Conservation (phyloP, 1,139 yeast species). For the Pichia terricola region DNA sequence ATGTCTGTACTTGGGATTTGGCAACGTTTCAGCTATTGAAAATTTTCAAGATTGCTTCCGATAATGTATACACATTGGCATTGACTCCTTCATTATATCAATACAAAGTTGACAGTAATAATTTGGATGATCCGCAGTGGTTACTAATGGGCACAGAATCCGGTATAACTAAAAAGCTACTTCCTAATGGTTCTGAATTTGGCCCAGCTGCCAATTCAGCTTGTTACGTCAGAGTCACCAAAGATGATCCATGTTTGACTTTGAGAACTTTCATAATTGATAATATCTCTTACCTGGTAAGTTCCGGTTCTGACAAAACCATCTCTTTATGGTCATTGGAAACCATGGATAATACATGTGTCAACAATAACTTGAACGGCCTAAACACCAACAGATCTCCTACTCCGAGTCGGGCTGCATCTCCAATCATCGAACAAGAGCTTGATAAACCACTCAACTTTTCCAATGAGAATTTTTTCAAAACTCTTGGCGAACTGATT, state of each 20-base stretch:
- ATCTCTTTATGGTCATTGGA: conserved; percentile 50
- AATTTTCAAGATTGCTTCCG: conserved; percentile 36
- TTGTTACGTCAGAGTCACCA: conserved; percentile 8
- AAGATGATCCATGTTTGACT: conserved; percentile 19
- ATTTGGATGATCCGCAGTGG: conserved; percentile 23
- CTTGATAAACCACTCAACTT: too few relatives aligned
- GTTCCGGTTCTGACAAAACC: conserved; percentile 56
- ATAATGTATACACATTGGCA: conserved; percentile 44
- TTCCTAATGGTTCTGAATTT: conserved; percentile 30
- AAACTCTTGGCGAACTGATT: conserved; percentile 52
- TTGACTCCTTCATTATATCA: conserved; percentile 29
- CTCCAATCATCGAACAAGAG: too few relatives aligned
- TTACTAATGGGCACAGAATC: conserved; percentile 46
- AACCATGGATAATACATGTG: conserved; percentile 8
- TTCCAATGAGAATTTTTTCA: conserved; percentile 51
- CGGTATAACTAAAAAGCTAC: conserved; percentile 47
- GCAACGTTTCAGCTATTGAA: conserved; percentile 67
- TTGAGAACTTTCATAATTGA: conserved; percentile 18
- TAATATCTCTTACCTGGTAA: conserved; percentile 29
- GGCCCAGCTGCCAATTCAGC: conserved; percentile 29
- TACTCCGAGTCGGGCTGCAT: too few relatives aligned
- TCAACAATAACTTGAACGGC: not conserved
- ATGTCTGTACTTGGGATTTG: conserved; percentile 74
- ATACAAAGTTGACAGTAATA: too few relatives aligned
- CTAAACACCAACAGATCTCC: too few relatives aligned